Conservation (phyloP, 441 rosid genomes). For the Arabidopsis lyrata region DNA sequence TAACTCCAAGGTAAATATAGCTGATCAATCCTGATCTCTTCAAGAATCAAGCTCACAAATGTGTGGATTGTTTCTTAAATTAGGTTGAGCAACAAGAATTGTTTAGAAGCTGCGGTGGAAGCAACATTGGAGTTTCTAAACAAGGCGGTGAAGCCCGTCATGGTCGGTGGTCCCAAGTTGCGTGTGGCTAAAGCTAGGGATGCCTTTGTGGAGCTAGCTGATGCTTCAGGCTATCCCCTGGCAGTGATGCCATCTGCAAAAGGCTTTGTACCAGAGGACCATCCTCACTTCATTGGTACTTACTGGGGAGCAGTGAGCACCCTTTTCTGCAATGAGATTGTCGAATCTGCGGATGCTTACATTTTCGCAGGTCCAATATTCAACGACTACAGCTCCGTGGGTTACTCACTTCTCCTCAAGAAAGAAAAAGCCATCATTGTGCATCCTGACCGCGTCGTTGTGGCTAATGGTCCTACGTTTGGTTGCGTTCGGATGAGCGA, state of each 20-base stretch:
- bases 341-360: constrained; percentile 78
- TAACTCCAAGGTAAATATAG: too few species aligned
- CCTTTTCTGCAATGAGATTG: constrained; percentile 79
- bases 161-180: constrained; percentile 75
- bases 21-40: too few species aligned
- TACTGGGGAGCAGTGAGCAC: constrained; percentile 77
- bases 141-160: constrained; percentile 80
- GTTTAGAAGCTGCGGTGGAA: constrained; percentile 73
- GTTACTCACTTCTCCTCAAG: constrained; percentile 79
- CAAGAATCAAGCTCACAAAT: too few species aligned
- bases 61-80: constrained; percentile 2
- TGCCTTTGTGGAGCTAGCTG: constrained; percentile 61
- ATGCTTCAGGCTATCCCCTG: constrained; percentile 64
- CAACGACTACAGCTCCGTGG: constrained; percentile 77
- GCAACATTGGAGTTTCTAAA: constrained; percentile 66
- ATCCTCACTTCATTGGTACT: constrained; percentile 64
- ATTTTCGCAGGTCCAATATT: constrained; percentile 78
- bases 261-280: constrained; percentile 71
- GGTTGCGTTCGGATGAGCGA: constrained; percentile 76
- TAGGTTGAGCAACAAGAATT: constrained; percentile 66
- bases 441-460: constrained; percentile 68
- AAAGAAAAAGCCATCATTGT: constrained; percentile 73
- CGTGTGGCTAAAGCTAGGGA: constrained; percentile 62
- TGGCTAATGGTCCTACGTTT: constrained; percentile 69
- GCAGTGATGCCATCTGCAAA: constrained; percentile 82